A percentile compares a stretch with the other conserved stretches of the same genome.
Evolutionary conservation across 805 yeast species (phyloP).

Genomic region (Dipodascopsis uninucleata): DNA sequence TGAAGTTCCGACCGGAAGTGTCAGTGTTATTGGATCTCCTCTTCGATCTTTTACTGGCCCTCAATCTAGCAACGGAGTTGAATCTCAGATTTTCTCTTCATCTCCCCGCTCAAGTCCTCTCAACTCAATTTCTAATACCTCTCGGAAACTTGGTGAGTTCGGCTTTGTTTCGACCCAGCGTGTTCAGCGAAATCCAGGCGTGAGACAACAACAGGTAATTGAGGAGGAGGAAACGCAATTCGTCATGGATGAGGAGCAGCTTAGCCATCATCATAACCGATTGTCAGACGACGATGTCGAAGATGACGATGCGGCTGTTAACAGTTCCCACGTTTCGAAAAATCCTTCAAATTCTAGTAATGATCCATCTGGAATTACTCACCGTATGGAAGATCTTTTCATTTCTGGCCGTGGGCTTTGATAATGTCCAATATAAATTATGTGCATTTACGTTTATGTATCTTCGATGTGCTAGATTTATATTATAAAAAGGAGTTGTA

Average conservation of each 20-base stretch:
- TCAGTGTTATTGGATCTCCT: constrained; percentile 15
- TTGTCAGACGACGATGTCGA: neutral
- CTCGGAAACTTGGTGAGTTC: neutral
- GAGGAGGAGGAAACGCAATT: constrained; percentile 24
- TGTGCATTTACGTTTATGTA: too few species aligned
- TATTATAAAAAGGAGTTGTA: too few species aligned
- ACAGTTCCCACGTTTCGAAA: too few species aligned
- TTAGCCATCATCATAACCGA: neutral
- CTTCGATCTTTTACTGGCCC: constrained; percentile 9
- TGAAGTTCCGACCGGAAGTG: neutral
- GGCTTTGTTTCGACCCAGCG: neutral
- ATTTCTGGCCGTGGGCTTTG: too few species aligned
- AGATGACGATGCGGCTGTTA: neutral
- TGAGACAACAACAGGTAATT: neutral
- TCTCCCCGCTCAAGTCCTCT: constrained; percentile 4
- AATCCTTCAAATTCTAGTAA: too few species aligned
- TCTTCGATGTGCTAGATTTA: too few species aligned
- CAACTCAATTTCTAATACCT: constrained; percentile 2
- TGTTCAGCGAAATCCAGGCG: neutral
- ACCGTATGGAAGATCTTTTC: too few species aligned
- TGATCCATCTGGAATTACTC: too few species aligned
- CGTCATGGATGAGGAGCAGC: constrained; percentile 25
- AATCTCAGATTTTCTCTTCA: neutral
- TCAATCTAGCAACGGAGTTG: neutral
- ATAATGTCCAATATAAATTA: too few species aligned